Conservation (phyloP, 2,329 filamentous ascomycete species). For the Cladosporium sp. region DNA sequence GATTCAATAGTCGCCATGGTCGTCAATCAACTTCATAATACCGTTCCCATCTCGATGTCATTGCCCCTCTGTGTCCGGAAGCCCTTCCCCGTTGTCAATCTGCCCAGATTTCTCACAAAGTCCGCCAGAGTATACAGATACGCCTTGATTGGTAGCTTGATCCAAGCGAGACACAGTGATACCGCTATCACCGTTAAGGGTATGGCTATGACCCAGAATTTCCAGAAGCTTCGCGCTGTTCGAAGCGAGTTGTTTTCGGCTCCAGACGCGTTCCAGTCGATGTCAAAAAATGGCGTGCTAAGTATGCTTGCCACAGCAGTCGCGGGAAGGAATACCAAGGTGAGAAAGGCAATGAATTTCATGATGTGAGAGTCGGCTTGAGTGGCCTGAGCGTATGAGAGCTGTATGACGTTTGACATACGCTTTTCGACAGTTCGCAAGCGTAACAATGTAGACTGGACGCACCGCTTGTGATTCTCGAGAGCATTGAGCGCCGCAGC, state of each 20-base stretch:
- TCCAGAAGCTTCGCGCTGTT: too few species aligned
- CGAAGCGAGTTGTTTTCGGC: neutral
- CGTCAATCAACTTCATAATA: too few species aligned
- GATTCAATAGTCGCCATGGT: too few species aligned
- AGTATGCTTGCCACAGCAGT: constrained; percentile 15
- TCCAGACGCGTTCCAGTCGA: neutral
- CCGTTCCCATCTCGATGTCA: too few species aligned
- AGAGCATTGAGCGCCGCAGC: neutral
- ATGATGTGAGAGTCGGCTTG: constrained; percentile 18
- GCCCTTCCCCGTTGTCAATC: too few species aligned
- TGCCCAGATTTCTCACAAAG: too few species aligned
- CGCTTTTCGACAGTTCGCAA: neutral
- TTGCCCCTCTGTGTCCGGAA: too few species aligned
- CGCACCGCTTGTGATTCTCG: neutral
- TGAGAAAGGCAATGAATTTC: constrained; percentile 17
- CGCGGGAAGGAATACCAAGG: constrained; percentile 14
- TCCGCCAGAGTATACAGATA: too few species aligned
- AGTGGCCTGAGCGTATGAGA: constrained; percentile 24
- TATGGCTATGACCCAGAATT: too few species aligned
- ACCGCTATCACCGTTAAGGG: too few species aligned
- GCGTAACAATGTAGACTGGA: neutral
- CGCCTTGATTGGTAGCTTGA: too few species aligned
- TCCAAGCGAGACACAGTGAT: too few species aligned
- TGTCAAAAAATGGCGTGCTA: constrained; percentile 16
- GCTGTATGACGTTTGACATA: constrained; percentile 24